Evolutionary conservation across 2,329 filamentous ascomycete species (phyloP), one percentile per base, ranked within the genome.

Genomic region (Coniochaeta pulveracea): DNA sequence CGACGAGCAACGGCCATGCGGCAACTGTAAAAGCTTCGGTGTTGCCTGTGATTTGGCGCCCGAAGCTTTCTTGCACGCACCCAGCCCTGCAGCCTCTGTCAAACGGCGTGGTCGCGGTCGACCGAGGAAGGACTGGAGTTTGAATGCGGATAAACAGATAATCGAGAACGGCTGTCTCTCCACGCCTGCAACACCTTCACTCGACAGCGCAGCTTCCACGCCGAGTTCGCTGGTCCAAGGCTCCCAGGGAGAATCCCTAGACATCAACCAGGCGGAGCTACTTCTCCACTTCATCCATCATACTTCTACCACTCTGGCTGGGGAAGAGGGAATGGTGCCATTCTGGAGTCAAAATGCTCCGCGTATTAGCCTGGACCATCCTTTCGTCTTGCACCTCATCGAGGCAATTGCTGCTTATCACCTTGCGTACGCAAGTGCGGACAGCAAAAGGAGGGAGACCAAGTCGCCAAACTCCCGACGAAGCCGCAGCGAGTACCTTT

Each of bases 261-360:
- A 46, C 34, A 19, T 43, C 11, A 41, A 41, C 16, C 39, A 48
- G 34, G 35, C 49, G 22, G 46, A 50, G 28, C 40, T 51, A 4
- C 41, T 47, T 11, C 40, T 49, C 33, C 38, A 47, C 31, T 49
- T 44, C 34, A 39, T 47, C 32, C 41, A 33, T 15, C 36, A 42
- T 15, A 42, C 40, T 8, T 36, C 42, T 7, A 23, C 38, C 4
- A 42, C 41, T 2, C 23, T 46, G 10, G 43, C 40, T 6, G 41
- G 45, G 25, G 27, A 37, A 3, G 26, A 32, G 15, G 17, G 23
- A 1, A 26, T 47, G 6, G 47, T 44, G 44, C 38, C 34, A n/a
- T 23, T 23, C 21, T 23, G 21, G 21, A 23, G 8, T 8, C 4
- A 34, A 43, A 2, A 35, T 43, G 29, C 38, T 38, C 8, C 47